Base-by-base conservation (phyloP, 371 early-diverging fungal genomes). In the Choanephora cucurbitarum region DNA sequence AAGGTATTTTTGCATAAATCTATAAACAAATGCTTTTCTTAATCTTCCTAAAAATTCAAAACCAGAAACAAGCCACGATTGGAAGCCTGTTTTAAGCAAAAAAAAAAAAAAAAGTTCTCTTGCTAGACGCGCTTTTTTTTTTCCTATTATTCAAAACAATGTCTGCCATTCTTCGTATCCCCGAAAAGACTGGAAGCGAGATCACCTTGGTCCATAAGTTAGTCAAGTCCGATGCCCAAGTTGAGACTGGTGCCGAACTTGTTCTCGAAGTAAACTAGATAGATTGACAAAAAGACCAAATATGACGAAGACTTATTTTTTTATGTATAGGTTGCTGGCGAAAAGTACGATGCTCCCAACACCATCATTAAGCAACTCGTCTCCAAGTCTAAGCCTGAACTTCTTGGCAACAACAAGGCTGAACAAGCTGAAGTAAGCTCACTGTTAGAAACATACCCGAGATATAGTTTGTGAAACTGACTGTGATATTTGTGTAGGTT, bases 371-470 rank as follows among this genome's bases (percentile, higher is more conserved):
- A 82, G 46, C 72, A 69, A 44, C 58, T 85, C 64, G 79, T 76
- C 17, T 64, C 75, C 39, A 77, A 82, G 60, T 70, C 77, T 17
- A 67, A 73, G 49, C 52, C 69, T 50, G 73, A 75, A 11, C 71
- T 85, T 18, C 63, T 85, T 19, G 87, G 87, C 28, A 49, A 56
- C n/a, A 68, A 69, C 44, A 77, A 79, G 37, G 61, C 67, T 28
- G 87, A 84, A 42, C 80, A 74, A 51, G 81, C 82, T 50, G 79
- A 79, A 52, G 80, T 86, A 56, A 31, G 15, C n/a, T 34, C 44
- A 5, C 3, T 34, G 10, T 37, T 32, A 17, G 17, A 14, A 15
- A 21, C 7, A 34, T 64, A 70, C 70, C 65, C 58, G 55, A 64
- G 60, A 61, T 49, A 67, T 52, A 55, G 51, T 41, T 55, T 58